These are phyloP conservation scores for Xylaria sp. DNA, from an alignment of 2,329 filamentous ascomycete genomes.

Conservation along the genomic window DNA sequence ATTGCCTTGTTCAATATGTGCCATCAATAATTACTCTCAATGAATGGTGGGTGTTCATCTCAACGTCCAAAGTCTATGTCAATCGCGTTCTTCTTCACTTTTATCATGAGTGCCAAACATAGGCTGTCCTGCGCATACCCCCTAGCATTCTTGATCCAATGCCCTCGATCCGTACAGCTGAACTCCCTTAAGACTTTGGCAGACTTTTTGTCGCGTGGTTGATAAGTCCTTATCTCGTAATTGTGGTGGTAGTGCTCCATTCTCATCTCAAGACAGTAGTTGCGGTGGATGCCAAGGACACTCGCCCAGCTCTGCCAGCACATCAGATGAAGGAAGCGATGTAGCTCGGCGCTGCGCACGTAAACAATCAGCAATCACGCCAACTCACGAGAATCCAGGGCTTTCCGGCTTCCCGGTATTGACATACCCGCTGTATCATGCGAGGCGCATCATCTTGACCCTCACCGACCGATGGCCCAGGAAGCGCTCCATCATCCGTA, in stretches of 20 bases:
- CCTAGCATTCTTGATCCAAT: background rate
- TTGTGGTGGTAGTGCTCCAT: no score
- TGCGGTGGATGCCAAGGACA: slow-evolving; percentile 7
- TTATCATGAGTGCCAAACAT: background rate
- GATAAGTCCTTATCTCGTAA: no score
- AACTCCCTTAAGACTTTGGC: no score
- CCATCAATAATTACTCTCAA: background rate
- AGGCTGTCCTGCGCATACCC: background rate
- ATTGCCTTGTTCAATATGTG: background rate
- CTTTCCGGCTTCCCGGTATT: background rate
- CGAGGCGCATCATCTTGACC: background rate
- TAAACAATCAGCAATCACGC: slow-evolving; percentile 7
- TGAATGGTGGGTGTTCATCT: background rate
- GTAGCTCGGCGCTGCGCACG: slow-evolving; percentile 16
- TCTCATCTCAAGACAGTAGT: background rate
- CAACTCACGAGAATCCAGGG: background rate
- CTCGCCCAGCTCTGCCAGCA: slow-evolving; percentile 4
- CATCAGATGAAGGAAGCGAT: slow-evolving; percentile 21
- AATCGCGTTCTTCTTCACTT: background rate
- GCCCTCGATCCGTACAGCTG: no score
- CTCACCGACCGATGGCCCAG: background rate
- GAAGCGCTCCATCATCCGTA: background rate
- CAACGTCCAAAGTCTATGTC: background rate
- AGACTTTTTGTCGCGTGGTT: no score
- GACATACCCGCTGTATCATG: slow-evolving; percentile 10